phyloP scores from a whole-genome alignment of 2,329 filamentous ascomycete species.

The Pseudogymnoascus sp. region DNA sequence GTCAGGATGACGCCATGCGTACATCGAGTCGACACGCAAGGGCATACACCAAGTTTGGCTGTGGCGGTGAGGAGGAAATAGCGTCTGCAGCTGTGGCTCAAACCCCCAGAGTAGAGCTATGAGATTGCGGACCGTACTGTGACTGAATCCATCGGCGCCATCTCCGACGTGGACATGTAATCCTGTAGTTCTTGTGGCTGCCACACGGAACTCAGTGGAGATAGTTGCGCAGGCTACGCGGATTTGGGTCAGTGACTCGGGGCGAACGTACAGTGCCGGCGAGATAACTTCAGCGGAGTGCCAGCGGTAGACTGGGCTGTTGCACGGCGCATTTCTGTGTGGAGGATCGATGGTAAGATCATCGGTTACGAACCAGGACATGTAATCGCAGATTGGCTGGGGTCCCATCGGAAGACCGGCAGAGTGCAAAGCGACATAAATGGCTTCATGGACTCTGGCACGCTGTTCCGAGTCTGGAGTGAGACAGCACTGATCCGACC shows the following conservation, averaged over 20 bases:
- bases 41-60: constrained; percentile 3
- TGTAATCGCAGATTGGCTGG: not conserved
- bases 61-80: constrained; percentile 21
- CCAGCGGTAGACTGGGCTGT: constrained; percentile 10
- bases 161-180: constrained; percentile 30
- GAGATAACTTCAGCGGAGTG: constrained; percentile 19
- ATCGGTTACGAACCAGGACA: not conserved
- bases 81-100: constrained; percentile 23
- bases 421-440: not conserved
- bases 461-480: not conserved
- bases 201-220: constrained; percentile 17
- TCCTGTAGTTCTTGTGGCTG: constrained; percentile 22
- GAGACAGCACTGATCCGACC: not conserved
- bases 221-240: constrained; percentile 13
- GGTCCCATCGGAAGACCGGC: not conserved
- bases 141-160: constrained; percentile 19
- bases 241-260: constrained; percentile 13
- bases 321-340: not conserved
- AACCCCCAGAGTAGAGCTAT: constrained; percentile 24
- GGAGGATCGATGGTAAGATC: not conserved
- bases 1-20: not conserved
- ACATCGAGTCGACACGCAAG: not conserved
- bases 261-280: constrained; percentile 16
- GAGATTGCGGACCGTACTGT: constrained; percentile 26
- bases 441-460: not conserved